These are phyloP conservation scores for Colletotrichum tropicale DNA, from an alignment of 2,329 filamentous ascomycete species.

Conservation along the genomic window DNA sequence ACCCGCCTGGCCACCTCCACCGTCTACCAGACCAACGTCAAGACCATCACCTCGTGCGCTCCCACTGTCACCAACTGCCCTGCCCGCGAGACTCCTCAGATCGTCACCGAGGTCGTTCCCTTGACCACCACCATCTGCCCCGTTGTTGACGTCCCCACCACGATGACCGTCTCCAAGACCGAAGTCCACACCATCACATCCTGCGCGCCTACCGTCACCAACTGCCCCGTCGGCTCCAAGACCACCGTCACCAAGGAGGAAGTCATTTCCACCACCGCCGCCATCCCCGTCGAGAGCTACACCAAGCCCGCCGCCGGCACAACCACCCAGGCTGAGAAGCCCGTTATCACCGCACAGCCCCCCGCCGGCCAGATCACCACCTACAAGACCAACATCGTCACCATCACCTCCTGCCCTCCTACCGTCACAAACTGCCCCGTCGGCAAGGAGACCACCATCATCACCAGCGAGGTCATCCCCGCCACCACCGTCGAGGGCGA, in stretches of 20 bases:
- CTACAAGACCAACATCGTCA: constrained; percentile 49
- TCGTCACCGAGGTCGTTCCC: constrained; percentile 35
- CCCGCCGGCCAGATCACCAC: constrained; percentile 28
- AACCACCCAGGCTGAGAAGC: not conserved
- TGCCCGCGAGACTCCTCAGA: not conserved
- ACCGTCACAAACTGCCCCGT: constrained; percentile 24
- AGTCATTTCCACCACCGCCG: not conserved
- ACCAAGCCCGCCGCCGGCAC: not conserved
- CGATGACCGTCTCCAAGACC: constrained; percentile 24
- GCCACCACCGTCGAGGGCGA: constrained; percentile 16
- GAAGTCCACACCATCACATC: constrained; percentile 31
- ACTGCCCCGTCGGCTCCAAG: constrained; percentile 25
- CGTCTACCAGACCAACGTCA: constrained; percentile 15
- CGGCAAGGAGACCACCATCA: not conserved
- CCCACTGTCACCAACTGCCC: constrained; percentile 10
- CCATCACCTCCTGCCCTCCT: constrained; percentile 61
- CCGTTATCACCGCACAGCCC: not conserved
- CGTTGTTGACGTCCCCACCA: constrained; percentile 23
- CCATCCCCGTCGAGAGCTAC: constrained; percentile 17
- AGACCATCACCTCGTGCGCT: constrained; percentile 22
- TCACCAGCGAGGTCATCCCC: constrained; percentile 22
- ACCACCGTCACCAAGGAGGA: constrained; percentile 15
- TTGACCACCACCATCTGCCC: constrained; percentile 52
- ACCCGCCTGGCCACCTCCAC: constrained; percentile 20
- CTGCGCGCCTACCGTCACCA: constrained; percentile 25